These are phyloP conservation scores for Metrosideros polymorpha DNA, from an alignment of 441 rosid species.

Conservation along the genomic window DNA sequence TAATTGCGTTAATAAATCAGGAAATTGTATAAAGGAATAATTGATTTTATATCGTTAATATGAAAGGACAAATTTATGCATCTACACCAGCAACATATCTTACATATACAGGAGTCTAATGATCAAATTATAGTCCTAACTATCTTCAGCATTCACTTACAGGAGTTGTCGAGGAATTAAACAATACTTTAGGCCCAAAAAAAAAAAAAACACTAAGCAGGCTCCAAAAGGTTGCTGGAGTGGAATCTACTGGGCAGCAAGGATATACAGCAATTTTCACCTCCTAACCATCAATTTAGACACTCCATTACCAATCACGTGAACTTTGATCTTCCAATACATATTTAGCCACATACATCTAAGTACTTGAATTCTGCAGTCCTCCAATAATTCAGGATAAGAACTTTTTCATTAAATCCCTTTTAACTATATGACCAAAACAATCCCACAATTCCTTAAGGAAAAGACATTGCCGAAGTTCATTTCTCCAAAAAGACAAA, in stretches of 20 bases:
- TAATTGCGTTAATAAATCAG: neutral
- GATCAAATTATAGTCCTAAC: neutral
- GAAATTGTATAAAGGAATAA: neutral
- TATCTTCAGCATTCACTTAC: neutral
- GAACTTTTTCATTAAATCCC: neutral
- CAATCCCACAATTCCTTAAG: neutral
- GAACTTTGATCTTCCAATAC: neutral
- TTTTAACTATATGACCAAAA: neutral
- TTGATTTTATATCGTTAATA: neutral
- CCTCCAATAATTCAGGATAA: neutral
- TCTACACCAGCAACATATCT: neutral
- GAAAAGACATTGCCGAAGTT: neutral
- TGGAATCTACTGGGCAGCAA: neutral
- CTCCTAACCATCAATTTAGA: neutral
- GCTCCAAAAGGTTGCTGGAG: neutral
- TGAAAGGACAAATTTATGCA: neutral
- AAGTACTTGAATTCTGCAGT: neutral
- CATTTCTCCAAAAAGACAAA: neutral
- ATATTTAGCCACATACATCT: neutral
- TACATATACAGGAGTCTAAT: neutral
- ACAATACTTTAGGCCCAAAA: neutral
- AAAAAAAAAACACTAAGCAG: neutral
- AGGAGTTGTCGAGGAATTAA: neutral
- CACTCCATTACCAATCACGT: neutral
- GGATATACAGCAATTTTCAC: neutral